Evolutionary conservation across 1,139 yeast species (phyloP).

Genomic region (Arxiozyma bovina): DNA sequence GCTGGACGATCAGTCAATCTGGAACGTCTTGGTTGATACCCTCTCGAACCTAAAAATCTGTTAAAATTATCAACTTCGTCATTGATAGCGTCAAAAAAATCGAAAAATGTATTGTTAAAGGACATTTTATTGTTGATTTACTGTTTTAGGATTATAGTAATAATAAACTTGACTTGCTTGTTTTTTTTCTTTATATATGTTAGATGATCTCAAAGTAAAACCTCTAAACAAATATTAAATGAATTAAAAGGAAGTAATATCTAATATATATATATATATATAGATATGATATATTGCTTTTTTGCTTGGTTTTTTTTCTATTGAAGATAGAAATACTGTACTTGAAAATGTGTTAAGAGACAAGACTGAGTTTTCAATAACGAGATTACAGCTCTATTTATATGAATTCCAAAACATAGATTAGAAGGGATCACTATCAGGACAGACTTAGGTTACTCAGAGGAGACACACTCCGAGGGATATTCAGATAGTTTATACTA

Average conservation of each 20-base stretch:
- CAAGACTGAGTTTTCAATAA: neutral
- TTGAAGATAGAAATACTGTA: too few relatives aligned
- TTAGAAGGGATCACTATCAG: too few relatives aligned
- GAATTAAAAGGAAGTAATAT: too few relatives aligned
- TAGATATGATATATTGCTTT: too few relatives aligned
- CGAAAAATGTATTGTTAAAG: constrained; percentile 36
- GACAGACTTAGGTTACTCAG: neutral
- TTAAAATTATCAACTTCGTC: constrained; percentile 35
- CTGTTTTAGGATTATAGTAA: too few relatives aligned
- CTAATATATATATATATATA: too few relatives aligned
- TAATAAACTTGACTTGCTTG: neutral
- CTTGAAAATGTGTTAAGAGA: neutral
- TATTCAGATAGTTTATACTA: neutral
- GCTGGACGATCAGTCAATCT: constrained; percentile 5
- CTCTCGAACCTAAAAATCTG: constrained; percentile 25
- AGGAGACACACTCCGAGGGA: neutral
- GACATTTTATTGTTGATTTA: constrained; percentile 24
- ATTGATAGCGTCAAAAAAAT: constrained; percentile 36
- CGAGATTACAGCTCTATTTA: neutral
- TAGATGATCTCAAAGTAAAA: neutral
- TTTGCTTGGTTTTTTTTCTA: neutral
- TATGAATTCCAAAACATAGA: neutral
- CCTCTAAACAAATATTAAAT: too few relatives aligned
- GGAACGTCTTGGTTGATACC: constrained; percentile 12
- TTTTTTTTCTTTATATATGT: too few relatives aligned